Percentiles rank a stretch among this genome's conserved stretches.
phyloP scores from a whole-genome alignment of 768 basidiomycete species.

The Dictyophora rubrovolvata region DNA sequence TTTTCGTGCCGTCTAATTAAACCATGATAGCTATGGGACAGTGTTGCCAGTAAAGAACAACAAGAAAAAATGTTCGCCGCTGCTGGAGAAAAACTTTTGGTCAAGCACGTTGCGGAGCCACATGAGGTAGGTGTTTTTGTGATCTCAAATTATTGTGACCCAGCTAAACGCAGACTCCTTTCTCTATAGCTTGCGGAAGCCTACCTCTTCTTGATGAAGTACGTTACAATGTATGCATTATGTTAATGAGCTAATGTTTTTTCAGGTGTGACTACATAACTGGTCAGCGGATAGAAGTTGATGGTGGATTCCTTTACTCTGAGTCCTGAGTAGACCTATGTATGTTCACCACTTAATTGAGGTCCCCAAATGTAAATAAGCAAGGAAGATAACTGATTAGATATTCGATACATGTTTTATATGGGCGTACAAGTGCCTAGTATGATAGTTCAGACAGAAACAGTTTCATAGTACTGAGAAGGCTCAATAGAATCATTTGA shows the following conservation, averaged over 20 bases:
- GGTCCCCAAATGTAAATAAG: too few relatives aligned
- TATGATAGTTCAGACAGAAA: too few relatives aligned
- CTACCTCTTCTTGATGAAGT: slow-evolving; percentile 16
- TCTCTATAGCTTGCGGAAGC: slow-evolving; percentile 14
- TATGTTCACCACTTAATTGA: too few relatives aligned
- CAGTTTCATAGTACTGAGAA: too few relatives aligned
- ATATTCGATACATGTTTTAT: too few relatives aligned
- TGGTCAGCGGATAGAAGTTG: not conserved
- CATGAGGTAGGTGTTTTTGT: slow-evolving; percentile 6
- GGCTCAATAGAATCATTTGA: too few relatives aligned
- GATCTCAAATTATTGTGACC: not conserved
- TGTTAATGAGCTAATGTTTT: not conserved
- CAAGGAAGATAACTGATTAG: too few relatives aligned
- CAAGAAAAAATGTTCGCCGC: not conserved
- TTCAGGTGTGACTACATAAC: slow-evolving; percentile 2
- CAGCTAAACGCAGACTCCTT: not conserved
- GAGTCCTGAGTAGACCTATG: too few relatives aligned
- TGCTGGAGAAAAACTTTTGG: slow-evolving; percentile 4
- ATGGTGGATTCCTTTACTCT: not conserved
- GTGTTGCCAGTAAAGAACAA: not conserved
- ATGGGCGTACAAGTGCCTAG: too few relatives aligned
- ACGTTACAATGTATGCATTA: not conserved
- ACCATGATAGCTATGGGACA: slow-evolving; percentile 11
- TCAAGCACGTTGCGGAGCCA: slow-evolving; percentile 9
- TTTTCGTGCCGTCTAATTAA: not conserved